Percentiles rank a stretch among this genome's conserved stretches.
phyloP scores from a whole-genome alignment of 495 filamentous ascomycete species.

The Trypethelium eluteriae region DNA sequence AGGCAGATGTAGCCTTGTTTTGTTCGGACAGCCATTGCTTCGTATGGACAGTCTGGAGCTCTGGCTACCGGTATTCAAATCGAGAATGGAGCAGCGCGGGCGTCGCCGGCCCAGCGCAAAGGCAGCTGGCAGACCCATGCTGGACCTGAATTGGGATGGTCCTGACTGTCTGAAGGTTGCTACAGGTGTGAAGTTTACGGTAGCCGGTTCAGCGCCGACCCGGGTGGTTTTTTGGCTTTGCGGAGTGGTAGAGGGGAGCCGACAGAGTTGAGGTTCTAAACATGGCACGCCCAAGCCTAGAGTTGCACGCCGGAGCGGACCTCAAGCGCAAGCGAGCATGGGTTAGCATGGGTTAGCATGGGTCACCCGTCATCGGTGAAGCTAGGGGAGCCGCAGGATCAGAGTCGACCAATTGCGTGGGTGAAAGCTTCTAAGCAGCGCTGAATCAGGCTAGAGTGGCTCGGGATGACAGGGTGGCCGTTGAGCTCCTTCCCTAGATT shows the following conservation, averaged over 20 bases:
- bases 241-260: constrained; percentile 7
- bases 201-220: not conserved
- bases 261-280: constrained; percentile 11
- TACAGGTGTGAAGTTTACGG: not conserved
- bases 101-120: not conserved
- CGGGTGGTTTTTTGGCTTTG: not conserved
- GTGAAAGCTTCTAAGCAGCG: not conserved
- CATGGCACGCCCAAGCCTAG: not conserved
- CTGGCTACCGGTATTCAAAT: not conserved
- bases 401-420: not conserved
- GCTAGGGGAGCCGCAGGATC: not conserved
- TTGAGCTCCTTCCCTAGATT: not conserved
- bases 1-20: constrained; percentile 8
- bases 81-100: not conserved
- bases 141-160: not conserved
- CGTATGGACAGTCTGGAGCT: constrained; percentile 11
- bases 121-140: not conserved
- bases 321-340: too few relatives aligned
- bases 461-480: constrained; percentile 6
- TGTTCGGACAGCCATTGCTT: constrained; percentile 10
- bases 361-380: not conserved
- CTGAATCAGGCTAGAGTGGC: not conserved
- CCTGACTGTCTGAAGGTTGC: not conserved
- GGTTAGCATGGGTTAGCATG: not conserved
- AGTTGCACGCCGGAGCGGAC: not conserved